Conservation (phyloP, 805 yeast species). For the Ogataea pilisensis region DNA sequence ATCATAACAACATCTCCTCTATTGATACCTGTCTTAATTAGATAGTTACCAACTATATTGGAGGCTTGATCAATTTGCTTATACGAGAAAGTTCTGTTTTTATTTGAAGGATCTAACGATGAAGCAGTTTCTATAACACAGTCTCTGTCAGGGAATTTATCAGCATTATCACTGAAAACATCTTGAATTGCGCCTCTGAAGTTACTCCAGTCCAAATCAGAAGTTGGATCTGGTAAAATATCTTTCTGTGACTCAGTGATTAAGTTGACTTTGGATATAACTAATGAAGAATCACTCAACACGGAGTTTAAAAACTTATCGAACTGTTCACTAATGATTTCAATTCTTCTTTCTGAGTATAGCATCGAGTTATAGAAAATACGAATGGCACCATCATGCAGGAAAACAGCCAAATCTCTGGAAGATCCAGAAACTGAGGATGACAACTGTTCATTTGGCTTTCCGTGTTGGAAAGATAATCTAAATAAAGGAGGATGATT, state of each 20-base stretch:
- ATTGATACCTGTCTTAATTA: conserved; percentile 73
- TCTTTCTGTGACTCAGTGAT: conserved; percentile 61
- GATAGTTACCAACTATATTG: conserved; percentile 86
- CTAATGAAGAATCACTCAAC: conserved; percentile 32
- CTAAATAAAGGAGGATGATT: conserved; percentile 61
- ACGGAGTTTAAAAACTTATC: conserved; percentile 44
- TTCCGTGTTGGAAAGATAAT: conserved; percentile 50
- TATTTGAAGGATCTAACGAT: conserved; percentile 46
- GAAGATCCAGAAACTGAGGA: conserved; percentile 48
- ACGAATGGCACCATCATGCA: conserved; percentile 33
- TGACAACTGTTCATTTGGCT: conserved; percentile 37
- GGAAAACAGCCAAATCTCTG: conserved; percentile 62
- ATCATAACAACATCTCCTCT: conserved; percentile 97
- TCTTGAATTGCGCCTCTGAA: conserved; percentile 97
- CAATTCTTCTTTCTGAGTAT: conserved; percentile 66
- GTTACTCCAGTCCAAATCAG: conserved; percentile 83
- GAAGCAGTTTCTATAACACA: conserved; percentile 93
- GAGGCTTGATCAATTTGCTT: conserved; percentile 89
- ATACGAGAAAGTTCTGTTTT: conserved; percentile 75
- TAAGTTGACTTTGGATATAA: conserved; percentile 60
- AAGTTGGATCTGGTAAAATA: conserved; percentile 81
- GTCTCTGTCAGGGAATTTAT: conserved; percentile 74
- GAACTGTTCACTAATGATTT: conserved; percentile 70
- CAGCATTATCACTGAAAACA: conserved; percentile 85
- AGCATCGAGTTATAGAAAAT: conserved; percentile 73